A percentile compares a stretch with the other conserved stretches of the same genome.
phyloP scores from a whole-genome alignment of 2,329 filamentous ascomycete genomes.

The Magnaporthales sp. region DNA sequence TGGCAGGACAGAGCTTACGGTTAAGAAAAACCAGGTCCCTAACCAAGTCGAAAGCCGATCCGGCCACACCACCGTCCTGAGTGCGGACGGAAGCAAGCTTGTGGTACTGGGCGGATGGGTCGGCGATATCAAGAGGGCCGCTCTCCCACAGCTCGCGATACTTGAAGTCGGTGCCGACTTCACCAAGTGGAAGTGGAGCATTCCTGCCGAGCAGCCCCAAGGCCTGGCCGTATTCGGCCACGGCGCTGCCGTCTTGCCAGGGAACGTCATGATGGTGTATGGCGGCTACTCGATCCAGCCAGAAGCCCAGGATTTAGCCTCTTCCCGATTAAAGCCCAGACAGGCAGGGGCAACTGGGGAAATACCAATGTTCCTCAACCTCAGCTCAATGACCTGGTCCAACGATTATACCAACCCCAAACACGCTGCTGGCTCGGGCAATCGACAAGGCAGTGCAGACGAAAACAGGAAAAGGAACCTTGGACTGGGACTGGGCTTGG shows the following conservation, averaged over 20 bases:
- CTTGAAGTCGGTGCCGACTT: conserved; percentile 64
- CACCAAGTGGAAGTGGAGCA: conserved; percentile 64
- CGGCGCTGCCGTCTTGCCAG: conserved; percentile 53
- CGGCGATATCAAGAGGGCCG: conserved; percentile 66
- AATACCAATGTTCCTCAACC: conserved; percentile 41
- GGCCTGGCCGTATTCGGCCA: conserved; percentile 50
- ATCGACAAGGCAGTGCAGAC: conserved; percentile 6
- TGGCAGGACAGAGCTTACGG: conserved; percentile 43
- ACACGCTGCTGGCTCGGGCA: conserved; percentile 8
- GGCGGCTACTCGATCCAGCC: conserved; percentile 48
- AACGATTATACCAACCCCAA: conserved; percentile 39
- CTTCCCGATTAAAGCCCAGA: background rate
- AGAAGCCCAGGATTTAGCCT: conserved; percentile 12
- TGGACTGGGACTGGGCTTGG: conserved; percentile 56
- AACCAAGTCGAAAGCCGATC: conserved; percentile 66
- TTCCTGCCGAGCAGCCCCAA: conserved; percentile 44
- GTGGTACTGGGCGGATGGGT: conserved; percentile 89
- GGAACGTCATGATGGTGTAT: conserved; percentile 60
- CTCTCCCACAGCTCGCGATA: conserved; percentile 72
- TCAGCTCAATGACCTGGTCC: conserved; percentile 47
- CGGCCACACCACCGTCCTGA: conserved; percentile 79
- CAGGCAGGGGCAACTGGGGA: conserved; percentile 19
- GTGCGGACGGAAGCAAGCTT: conserved; percentile 67
- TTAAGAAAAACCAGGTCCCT: conserved; percentile 22
- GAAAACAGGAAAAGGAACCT: conserved; percentile 30